phyloP scores from a whole-genome alignment of 768 basidiomycete genomes.

The Naganishia kalamii region DNA sequence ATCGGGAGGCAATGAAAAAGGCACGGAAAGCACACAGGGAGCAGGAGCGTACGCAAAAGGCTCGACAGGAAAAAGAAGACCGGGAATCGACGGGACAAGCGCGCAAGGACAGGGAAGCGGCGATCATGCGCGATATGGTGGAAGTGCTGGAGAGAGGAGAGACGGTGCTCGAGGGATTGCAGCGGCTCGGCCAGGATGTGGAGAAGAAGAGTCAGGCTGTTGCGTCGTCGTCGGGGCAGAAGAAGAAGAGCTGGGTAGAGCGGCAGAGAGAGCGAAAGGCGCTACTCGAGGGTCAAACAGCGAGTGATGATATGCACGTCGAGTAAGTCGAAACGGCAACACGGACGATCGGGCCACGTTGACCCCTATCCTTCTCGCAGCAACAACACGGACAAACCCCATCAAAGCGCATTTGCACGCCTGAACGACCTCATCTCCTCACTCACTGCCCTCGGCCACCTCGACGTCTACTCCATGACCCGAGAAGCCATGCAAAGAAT shows the following conservation, averaged over 20 bases:
- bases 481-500: constrained; percentile 46
- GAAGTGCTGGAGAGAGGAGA: constrained; percentile 78
- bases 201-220: constrained; percentile 28
- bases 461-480: constrained; percentile 47
- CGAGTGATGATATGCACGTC: constrained; percentile 20
- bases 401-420: constrained; percentile 40
- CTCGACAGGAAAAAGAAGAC: constrained; percentile 68
- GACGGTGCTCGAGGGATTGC: constrained; percentile 79
- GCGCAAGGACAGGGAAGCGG: constrained; percentile 33
- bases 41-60: constrained; percentile 61
- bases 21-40: constrained; percentile 70
- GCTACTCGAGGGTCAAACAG: constrained; percentile 21
- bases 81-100: constrained; percentile 38
- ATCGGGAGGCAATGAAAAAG: constrained; percentile 75
- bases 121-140: constrained; percentile 53
- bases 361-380: background rate
- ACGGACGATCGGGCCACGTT: no score
- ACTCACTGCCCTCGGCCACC: constrained; percentile 42
- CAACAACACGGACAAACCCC: background rate
- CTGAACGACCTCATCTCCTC: constrained; percentile 44
- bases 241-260: constrained; percentile 52
- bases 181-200: constrained; percentile 61
- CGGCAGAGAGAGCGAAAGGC: constrained; percentile 44
- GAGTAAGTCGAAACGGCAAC: constrained; percentile 16
- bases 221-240: constrained; percentile 46